Conservation (phyloP, 2,329 filamentous ascomycete species). For the Ophiostoma australiae region DNA sequence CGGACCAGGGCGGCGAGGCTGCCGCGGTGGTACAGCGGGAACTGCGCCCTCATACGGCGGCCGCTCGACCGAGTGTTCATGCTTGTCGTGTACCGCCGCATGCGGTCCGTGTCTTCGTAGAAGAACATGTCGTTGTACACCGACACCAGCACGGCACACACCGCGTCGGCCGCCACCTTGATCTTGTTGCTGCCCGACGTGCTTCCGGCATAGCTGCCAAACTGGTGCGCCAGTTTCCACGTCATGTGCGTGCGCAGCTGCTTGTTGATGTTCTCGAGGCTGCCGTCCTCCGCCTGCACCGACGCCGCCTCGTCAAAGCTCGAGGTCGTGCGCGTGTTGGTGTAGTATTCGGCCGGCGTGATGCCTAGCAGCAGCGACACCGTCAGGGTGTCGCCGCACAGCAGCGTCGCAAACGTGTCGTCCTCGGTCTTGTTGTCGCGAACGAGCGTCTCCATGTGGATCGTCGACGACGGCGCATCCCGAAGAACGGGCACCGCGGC, state of each 20-base stretch:
- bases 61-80: not conserved
- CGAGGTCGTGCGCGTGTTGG: slow-evolving; percentile 42
- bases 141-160: not conserved
- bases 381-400: slow-evolving; percentile 45
- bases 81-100: not conserved
- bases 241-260: slow-evolving; percentile 28
- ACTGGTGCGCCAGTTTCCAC: slow-evolving; percentile 37
- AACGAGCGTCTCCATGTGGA: not conserved
- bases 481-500: slow-evolving; percentile 45
- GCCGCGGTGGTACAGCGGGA: slow-evolving; percentile 36
- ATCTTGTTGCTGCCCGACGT: slow-evolving; percentile 1
- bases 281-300: not conserved
- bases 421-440: slow-evolving; percentile 30
- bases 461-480: not conserved
- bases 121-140: slow-evolving; percentile 2
- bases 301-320: slow-evolving; percentile 36
- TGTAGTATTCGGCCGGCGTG: slow-evolving; percentile 46
- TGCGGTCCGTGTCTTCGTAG: not conserved
- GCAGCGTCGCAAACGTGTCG: slow-evolving; percentile 38
- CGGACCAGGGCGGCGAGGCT: slow-evolving; percentile 41
- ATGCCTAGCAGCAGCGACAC: slow-evolving; percentile 50
- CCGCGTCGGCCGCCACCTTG: not conserved
- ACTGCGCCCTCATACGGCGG: not conserved
- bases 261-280: slow-evolving; percentile 31
- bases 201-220: slow-evolving; percentile 28